Evolutionary conservation across 371 early-diverging fungal species (phyloP).

Genomic region (Rhizomucor pusillus): DNA sequence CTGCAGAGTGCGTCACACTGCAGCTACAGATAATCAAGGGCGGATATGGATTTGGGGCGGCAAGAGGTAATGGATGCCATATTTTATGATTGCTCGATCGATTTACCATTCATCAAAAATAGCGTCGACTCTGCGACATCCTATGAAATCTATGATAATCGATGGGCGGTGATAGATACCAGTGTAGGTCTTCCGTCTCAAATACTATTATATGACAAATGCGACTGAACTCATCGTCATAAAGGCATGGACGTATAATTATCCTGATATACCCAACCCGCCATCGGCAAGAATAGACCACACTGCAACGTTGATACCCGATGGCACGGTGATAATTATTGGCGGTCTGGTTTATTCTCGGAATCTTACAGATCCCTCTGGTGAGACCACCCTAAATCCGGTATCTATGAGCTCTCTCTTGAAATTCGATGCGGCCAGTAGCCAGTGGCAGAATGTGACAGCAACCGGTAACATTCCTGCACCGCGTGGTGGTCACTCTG

Average conservation of each 20-base stretch:
- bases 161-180: constrained; percentile 32
- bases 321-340: constrained; percentile 26
- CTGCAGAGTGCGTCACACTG: constrained; percentile 30
- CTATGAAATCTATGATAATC: constrained; percentile 15
- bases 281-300: constrained; percentile 16
- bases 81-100: not conserved
- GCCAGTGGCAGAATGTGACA: constrained; percentile 32
- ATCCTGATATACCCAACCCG: constrained; percentile 7
- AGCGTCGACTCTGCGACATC: not conserved
- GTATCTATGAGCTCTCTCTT: constrained; percentile 38
- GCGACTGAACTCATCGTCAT: too few relatives aligned
- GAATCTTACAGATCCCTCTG: constrained; percentile 26
- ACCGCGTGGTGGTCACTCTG: constrained; percentile 41
- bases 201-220: not conserved
- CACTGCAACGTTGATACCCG: constrained; percentile 23
- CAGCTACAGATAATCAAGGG: constrained; percentile 27
- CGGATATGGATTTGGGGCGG: constrained; percentile 45
- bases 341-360: constrained; percentile 20
- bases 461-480: constrained; percentile 47
- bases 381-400: constrained; percentile 28
- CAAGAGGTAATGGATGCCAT: constrained; percentile 18
- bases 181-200: constrained; percentile 22
- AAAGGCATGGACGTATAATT: constrained; percentile 12
- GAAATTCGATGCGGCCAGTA: constrained; percentile 25
- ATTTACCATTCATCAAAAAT: too few relatives aligned